These are phyloP conservation scores for Pseudogymnoascus sp. DNA, from an alignment of 2,329 filamentous ascomycete species.

Conservation along the genomic window DNA sequence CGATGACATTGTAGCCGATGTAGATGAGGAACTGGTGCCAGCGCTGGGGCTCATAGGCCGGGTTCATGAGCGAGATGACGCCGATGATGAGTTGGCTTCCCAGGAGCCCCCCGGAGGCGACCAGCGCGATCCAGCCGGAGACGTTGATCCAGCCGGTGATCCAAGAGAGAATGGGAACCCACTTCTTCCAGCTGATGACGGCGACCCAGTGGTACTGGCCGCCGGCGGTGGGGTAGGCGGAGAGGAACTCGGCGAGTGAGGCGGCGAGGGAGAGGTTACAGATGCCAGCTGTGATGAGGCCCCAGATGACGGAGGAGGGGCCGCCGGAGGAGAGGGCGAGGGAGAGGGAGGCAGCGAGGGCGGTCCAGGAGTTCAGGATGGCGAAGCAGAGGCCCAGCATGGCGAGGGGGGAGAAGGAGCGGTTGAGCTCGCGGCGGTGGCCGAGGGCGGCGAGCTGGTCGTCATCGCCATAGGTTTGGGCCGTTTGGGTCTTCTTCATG, in stretches of 20 bases:
- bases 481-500: neutral
- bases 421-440: constrained; percentile 41
- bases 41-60: constrained; percentile 56
- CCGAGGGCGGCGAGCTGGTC: constrained; percentile 48
- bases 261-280: constrained; percentile 35
- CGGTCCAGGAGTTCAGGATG: constrained; percentile 38
- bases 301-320: constrained; percentile 34
- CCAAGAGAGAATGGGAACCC: constrained; percentile 33
- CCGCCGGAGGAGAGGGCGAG: constrained; percentile 38
- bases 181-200: constrained; percentile 33
- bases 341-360: constrained; percentile 24
- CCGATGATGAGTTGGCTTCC: constrained; percentile 42
- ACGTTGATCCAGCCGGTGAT: constrained; percentile 43
- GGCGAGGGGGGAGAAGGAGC: constrained; percentile 46
- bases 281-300: constrained; percentile 37
- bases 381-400: constrained; percentile 49
- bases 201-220: constrained; percentile 40
- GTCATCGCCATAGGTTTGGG: constrained; percentile 32
- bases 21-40: constrained; percentile 37
- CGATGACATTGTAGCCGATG: constrained; percentile 31
- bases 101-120: constrained; percentile 43
- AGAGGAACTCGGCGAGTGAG: constrained; percentile 36
- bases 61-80: constrained; percentile 45
- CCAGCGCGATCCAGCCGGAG: constrained; percentile 47
- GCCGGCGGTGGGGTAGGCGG: constrained; percentile 35